phyloP scores from a whole-genome alignment of 345 rosid species.

The Firmiana major region DNA sequence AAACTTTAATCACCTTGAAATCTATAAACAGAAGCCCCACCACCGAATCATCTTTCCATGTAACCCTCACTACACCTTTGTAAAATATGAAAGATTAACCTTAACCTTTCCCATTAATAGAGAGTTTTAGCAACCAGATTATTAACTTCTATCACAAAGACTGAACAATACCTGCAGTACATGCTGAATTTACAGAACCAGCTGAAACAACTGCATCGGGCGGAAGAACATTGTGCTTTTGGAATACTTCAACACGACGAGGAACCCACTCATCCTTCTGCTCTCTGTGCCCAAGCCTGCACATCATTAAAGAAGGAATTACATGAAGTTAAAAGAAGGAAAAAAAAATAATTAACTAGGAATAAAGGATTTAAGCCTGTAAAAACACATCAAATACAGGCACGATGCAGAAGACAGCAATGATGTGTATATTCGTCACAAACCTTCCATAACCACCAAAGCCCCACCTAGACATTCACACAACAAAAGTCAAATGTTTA shows the following conservation, averaged over 20 bases:
- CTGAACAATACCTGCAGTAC: slow-evolving; percentile 74
- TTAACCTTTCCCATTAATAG: not conserved
- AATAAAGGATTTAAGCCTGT: not conserved
- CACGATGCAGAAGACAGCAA: slow-evolving; percentile 2
- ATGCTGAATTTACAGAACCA: slow-evolving; percentile 74
- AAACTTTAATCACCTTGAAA: not conserved
- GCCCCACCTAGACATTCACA: slow-evolving; percentile 76
- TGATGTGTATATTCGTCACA: slow-evolving; percentile 20
- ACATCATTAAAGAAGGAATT: slow-evolving; percentile 17
- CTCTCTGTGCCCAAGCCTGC: slow-evolving; percentile 96
- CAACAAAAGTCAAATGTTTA: slow-evolving; percentile 17
- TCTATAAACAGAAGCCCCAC: not conserved
- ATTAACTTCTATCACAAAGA: not conserved
- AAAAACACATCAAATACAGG: slow-evolving; percentile 16
- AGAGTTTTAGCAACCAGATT: not conserved
- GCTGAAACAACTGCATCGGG: slow-evolving; percentile 76
- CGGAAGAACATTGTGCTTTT: slow-evolving; percentile 68
- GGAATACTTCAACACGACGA: slow-evolving; percentile 83
- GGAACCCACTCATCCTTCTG: slow-evolving; percentile 98
- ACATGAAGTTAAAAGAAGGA: not conserved
- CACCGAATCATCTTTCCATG: not conserved
- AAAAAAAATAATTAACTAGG: not conserved
- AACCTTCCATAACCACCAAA: slow-evolving; percentile 99
- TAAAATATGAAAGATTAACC: not conserved
- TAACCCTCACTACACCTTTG: not conserved